Evolutionary conservation across 225 moss, liverwort and hornwort genomes (phyloP), one percentile per base, ranked within the genome.

Genomic region (Pseudoscleropodium purum): DNA sequence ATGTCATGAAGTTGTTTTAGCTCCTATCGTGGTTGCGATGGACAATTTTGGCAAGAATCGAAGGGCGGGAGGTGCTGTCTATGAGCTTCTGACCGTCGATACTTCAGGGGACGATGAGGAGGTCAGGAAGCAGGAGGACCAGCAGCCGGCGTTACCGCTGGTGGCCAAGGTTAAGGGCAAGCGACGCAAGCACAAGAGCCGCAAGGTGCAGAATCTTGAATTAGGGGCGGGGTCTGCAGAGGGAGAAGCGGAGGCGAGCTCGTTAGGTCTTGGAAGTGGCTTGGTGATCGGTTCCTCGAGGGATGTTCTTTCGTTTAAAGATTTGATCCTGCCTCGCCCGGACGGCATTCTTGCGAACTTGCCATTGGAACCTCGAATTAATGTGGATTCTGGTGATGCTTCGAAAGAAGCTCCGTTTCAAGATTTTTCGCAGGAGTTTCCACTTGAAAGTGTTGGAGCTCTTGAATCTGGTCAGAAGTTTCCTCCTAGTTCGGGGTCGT

Each of bases 71-170:
- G 94, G 90, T 61, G 90, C 91, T 14, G 96, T 95, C 31, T 98
- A 93, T 69, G 92, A 97, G 87, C 91, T 98, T 74, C 90, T 98
- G 47, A 87, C 94, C 24, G 91, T 95, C 37, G 81, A 93, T 36
- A 96, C 94, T n/a, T 92, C 95, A 1, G 96, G 97, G 27, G 98
- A 97, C 88, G 91, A 91, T 24, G 93, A 94, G n/a, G 95, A 94
- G 73, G 89, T 72, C 18, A 69, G 84, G 60, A 92, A 87, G 87
- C 77, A 88, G 27, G 84, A 81, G 47, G 75, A 73, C 10, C 64
- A 63, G 67, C 88, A 70, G 52, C 60, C 39, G 54, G 60, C 39
- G 31, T 60, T 78, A 82, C 79, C 86, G 16, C 57, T 84, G 59
- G 90, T 68, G 86, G 95, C 84, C 69, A 98, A 94, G 90, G 85